Evolutionary conservation across 345 rosid genomes (phyloP), one percentile per base, ranked within the genome.

Genomic region (Sonneratia caseolaris): DNA sequence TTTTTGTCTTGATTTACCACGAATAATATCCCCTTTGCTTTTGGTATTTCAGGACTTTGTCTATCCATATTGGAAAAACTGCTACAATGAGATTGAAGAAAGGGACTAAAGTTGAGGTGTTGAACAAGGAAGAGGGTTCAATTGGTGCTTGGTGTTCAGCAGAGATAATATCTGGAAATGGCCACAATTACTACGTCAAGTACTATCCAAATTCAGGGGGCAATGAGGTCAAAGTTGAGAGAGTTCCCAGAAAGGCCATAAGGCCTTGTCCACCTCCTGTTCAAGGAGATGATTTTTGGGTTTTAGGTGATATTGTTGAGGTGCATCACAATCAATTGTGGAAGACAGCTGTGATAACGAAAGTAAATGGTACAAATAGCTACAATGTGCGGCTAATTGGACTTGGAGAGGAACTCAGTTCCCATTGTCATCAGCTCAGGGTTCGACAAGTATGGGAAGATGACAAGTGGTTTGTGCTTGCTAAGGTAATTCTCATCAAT

Each of bases 41-140:
- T 3, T 57, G 64, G 6, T 57, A n/a, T 57, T 57, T 62, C 66
- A 62, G 66, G 66, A 61, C 7, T 32, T 61, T 12, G 66, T 61
- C 16, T 24, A 61, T 61, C 18, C 66, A 9, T 11, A 11, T 11
- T 61, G 15, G 15, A 4, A 62, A 27, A 66, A 48, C 61, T 21
- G 71, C 14, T 55, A 71, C 72, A 69, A 90, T 88, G 93, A 85
- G 87, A 79, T 82, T 88, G 80, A 85, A 72, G 75, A 87, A 80
- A 76, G 92, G 92, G 14, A 80, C 70, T 43, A 82, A 75, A 70
- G 87, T 92, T 68, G 97, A 92, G 83, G 87, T 89, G 4, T 76
- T 83, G 59, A 84, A 79, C 75, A 74, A 38, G 70, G 73, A 80
- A 22, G 89, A 83, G 71, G 78, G 74, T 21, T 56, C 86, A 1